Evolutionary conservation across 768 basidiomycete genomes (phyloP).

Genomic region (Gautieria morchelliformis): DNA sequence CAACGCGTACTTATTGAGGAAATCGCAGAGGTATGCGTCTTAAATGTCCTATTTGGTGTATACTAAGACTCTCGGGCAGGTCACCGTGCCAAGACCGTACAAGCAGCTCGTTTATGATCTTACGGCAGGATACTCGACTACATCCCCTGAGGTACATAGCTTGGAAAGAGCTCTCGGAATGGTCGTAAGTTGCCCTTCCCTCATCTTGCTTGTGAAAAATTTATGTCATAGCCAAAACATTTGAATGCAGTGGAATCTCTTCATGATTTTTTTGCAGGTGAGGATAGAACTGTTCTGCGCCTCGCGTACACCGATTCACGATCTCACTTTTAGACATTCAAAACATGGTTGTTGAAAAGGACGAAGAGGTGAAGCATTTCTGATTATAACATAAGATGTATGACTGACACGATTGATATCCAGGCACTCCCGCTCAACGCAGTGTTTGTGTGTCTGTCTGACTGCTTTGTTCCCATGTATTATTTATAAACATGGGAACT

Average conservation of each 20-base stretch:
- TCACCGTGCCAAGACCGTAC: slow-evolving; percentile 52
- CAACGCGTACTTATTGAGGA: slow-evolving; percentile 62
- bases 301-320: slow-evolving; percentile 11
- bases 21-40: slow-evolving; percentile 47
- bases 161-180: slow-evolving; percentile 38
- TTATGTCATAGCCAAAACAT: slow-evolving; percentile 32
- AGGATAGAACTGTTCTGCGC: neutral
- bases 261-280: slow-evolving; percentile 44
- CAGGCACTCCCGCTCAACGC: neutral
- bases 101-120: slow-evolving; percentile 38
- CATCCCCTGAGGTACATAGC: slow-evolving; percentile 31
- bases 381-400: neutral
- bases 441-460: slow-evolving; percentile 11
- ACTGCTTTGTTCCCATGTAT: neutral
- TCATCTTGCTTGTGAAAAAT: neutral
- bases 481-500: neutral
- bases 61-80: slow-evolving; percentile 28
- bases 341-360: slow-evolving; percentile 49
- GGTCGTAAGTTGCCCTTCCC: slow-evolving; percentile 20
- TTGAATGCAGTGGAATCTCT: slow-evolving; percentile 49
- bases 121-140: slow-evolving; percentile 32
- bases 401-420: slow-evolving; percentile 9
- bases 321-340: slow-evolving; percentile 36
- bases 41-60: no score
- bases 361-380: slow-evolving; percentile 35